These are phyloP conservation scores for Fusarium equiseti DNA, from an alignment of 2,329 filamentous ascomycete genomes.

Conservation along the genomic window DNA sequence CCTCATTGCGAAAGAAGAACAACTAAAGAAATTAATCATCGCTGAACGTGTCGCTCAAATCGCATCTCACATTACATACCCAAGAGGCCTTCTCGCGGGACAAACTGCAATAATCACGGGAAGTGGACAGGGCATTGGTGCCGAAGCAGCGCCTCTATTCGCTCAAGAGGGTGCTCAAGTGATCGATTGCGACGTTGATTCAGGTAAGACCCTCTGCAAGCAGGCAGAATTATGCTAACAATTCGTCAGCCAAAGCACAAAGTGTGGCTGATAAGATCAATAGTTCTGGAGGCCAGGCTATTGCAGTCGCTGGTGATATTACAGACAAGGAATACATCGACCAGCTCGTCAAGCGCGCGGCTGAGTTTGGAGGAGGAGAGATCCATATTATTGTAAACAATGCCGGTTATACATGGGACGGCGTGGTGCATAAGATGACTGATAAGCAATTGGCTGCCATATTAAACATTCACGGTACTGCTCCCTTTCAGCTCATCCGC, in stretches of 20 bases:
- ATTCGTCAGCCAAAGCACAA: neutral
- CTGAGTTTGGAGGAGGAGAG: neutral
- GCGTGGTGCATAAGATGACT: neutral
- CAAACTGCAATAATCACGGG: conserved; percentile 4
- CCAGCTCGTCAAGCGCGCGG: neutral
- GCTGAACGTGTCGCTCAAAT: conserved; percentile 8
- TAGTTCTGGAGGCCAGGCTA: neutral
- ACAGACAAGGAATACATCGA: neutral
- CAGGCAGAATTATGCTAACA: neutral
- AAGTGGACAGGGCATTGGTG: neutral
- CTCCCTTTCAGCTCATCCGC: neutral
- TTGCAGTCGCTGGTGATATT: neutral
- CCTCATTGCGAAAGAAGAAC: neutral
- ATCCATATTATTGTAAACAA: conserved; percentile 2
- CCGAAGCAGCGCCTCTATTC: neutral
- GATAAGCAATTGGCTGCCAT: neutral
- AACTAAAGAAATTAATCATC: neutral
- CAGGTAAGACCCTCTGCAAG: neutral
- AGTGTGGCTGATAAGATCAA: neutral
- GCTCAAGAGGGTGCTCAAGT: neutral
- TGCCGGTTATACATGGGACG: conserved; percentile 1
- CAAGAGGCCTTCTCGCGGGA: neutral
- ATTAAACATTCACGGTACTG: neutral
- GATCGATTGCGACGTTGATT: neutral
- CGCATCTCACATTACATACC: neutral